phyloP scores from a whole-genome alignment of 208 protist species.

The Crithidia fasciculata region DNA sequence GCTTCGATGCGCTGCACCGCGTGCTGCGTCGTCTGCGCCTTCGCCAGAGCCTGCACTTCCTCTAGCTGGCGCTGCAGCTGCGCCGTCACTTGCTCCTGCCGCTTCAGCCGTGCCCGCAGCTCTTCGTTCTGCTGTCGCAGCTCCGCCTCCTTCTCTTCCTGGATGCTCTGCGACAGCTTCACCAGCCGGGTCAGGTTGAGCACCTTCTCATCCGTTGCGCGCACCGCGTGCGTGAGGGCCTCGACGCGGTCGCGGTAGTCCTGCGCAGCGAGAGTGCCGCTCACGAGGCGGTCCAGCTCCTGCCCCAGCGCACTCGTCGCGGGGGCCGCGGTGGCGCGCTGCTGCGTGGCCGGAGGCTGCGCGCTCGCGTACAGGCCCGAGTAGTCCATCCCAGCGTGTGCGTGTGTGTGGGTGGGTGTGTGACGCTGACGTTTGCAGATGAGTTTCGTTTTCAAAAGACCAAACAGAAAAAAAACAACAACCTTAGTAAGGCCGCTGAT shows the following conservation, averaged over 20 bases:
- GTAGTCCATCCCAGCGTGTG: neutral
- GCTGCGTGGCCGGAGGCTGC: neutral
- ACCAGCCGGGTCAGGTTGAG: slow-evolving; percentile 82
- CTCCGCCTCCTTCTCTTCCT: slow-evolving; percentile 71
- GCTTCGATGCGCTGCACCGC: slow-evolving; percentile 23
- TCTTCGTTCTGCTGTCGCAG: slow-evolving; percentile 74
- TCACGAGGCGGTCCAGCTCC: slow-evolving; percentile 60
- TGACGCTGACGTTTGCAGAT: neutral
- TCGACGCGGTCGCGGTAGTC: slow-evolving; percentile 64
- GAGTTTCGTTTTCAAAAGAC: neutral
- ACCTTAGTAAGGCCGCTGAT: no score
- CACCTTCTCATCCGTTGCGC: slow-evolving; percentile 79
- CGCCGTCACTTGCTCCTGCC: slow-evolving; percentile 66
- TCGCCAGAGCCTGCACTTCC: slow-evolving; percentile 19
- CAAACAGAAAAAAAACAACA: slow-evolving; percentile 15
- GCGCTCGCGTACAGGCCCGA: slow-evolving; percentile 1
- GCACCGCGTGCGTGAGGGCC: slow-evolving; percentile 44
- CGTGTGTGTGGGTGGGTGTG: neutral
- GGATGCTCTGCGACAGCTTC: slow-evolving; percentile 76
- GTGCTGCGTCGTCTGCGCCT: slow-evolving; percentile 25
- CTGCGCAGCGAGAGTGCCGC: slow-evolving; percentile 74
- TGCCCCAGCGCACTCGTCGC: slow-evolving; percentile 24
- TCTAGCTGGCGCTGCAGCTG: slow-evolving; percentile 53
- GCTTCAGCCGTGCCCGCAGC: slow-evolving; percentile 63
- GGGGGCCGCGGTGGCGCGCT: neutral